Percentiles rank a stretch among this genome's conserved stretches.
Conservation (phyloP, 768 basidiomycete species). For the Rhodotorula sphaerocarpa region DNA sequence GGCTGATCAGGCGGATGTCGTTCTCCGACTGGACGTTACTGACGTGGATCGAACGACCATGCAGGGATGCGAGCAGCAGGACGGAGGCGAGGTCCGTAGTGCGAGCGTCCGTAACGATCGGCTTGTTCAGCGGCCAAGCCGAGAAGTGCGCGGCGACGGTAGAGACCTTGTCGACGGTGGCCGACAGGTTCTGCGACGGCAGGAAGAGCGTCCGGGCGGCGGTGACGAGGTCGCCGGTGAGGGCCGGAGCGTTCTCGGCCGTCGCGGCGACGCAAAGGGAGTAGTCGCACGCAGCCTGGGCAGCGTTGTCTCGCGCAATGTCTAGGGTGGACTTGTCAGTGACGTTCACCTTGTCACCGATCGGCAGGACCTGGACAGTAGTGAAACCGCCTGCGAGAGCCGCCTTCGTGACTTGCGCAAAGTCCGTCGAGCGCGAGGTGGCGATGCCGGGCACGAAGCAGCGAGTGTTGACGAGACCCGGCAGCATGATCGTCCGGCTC, state of each 20-base stretch:
- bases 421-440: constrained; percentile 52
- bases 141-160: constrained; percentile 77
- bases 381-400: constrained; percentile 86
- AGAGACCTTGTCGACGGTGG: constrained; percentile 30
- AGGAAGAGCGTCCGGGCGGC: constrained; percentile 82
- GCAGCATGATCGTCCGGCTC: constrained; percentile 79
- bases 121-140: constrained; percentile 80
- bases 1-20: constrained; percentile 77
- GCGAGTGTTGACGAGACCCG: constrained; percentile 79
- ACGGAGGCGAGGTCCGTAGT: constrained; percentile 87
- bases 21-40: constrained; percentile 78
- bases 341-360: constrained; percentile 57
- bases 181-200: constrained; percentile 53
- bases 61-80: constrained; percentile 83
- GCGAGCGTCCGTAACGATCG: constrained; percentile 88
- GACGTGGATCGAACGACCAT: constrained; percentile 79
- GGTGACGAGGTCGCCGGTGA: constrained; percentile 67
- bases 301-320: constrained; percentile 57
- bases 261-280: constrained; percentile 72
- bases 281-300: constrained; percentile 74
- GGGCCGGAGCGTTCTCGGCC: constrained; percentile 52
- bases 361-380: constrained; percentile 66
- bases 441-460: constrained; percentile 73
- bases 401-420: constrained; percentile 64
- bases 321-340: constrained; percentile 63